Evolutionary conservation across 2,329 filamentous ascomycete species (phyloP).

Genomic region (Ceratocystiopsis brevicomis): DNA sequence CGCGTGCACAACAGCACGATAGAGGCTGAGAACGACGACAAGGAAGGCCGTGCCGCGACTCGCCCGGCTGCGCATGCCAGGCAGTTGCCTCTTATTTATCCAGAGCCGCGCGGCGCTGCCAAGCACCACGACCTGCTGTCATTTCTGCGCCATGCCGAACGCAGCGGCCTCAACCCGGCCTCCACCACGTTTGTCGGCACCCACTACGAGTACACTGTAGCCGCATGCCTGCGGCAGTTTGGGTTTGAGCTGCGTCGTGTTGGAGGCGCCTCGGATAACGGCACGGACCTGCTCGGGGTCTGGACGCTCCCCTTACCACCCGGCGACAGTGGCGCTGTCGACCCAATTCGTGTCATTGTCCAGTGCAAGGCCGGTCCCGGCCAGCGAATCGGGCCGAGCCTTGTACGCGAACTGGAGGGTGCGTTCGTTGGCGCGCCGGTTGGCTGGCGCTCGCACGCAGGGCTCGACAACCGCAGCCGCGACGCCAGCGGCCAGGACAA

Average conservation of each 20-base stretch:
- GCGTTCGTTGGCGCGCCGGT: slow-evolving; percentile 54
- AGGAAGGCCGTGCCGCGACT: too few species aligned
- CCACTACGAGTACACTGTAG: slow-evolving; percentile 56
- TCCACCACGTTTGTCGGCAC: slow-evolving; percentile 53
- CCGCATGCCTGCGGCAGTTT: slow-evolving; percentile 33
- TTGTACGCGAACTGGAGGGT: slow-evolving; percentile 62
- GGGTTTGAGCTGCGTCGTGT: slow-evolving; percentile 47
- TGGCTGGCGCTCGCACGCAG: slow-evolving; percentile 36
- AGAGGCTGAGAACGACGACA: too few species aligned
- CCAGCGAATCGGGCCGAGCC: slow-evolving; percentile 32
- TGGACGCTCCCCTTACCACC: slow-evolving; percentile 38
- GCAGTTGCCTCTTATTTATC: slow-evolving; percentile 19
- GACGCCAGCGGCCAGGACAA: background rate
- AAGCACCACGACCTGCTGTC: slow-evolving; percentile 44
- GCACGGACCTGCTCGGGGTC: slow-evolving; percentile 55
- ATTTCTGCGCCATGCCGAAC: slow-evolving; percentile 45
- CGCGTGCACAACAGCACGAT: too few species aligned
- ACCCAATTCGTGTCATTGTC: slow-evolving; percentile 25
- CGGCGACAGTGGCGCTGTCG: background rate
- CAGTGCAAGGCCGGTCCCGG: slow-evolving; percentile 50
- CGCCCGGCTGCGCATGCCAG: too few species aligned
- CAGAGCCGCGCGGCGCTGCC: slow-evolving; percentile 21
- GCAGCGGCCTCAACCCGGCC: slow-evolving; percentile 31
- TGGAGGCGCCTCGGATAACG: slow-evolving; percentile 47
- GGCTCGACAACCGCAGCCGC: background rate